phyloP scores from a whole-genome alignment of 2,329 filamentous ascomycete genomes.

The Stagonosporopsis vannaccii region DNA sequence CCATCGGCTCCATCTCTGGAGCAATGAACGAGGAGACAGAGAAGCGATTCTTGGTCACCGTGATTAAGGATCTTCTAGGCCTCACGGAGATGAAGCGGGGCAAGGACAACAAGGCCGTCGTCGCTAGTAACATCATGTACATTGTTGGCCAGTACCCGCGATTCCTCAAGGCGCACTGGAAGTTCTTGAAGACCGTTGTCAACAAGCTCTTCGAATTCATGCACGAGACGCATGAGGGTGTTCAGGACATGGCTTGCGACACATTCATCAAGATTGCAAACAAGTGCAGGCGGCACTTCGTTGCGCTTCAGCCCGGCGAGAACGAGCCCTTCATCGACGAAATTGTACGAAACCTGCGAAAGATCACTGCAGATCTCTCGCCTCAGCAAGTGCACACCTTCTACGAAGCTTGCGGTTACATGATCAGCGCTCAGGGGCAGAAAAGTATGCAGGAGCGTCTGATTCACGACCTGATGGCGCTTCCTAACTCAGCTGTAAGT shows the following conservation, averaged over 20 bases:
- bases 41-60: slow-evolving; percentile 96
- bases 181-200: slow-evolving; percentile 98
- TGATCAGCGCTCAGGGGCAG: slow-evolving; percentile 98
- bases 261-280: slow-evolving; percentile 99
- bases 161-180: slow-evolving; percentile 99
- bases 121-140: slow-evolving; percentile 99
- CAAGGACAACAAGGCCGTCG: slow-evolving; percentile 99
- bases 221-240: slow-evolving; percentile 99
- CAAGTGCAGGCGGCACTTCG: slow-evolving; percentile 96
- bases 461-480: slow-evolving; percentile 88
- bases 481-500: slow-evolving; percentile 79
- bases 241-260: slow-evolving; percentile 99
- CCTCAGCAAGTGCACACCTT: slow-evolving; percentile 99
- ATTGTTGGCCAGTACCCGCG: slow-evolving; percentile 98
- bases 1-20: slow-evolving; percentile 96
- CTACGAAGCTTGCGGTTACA: slow-evolving; percentile 98
- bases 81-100: slow-evolving; percentile 99
- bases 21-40: slow-evolving; percentile 99
- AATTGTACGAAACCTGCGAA: slow-evolving; percentile 93
- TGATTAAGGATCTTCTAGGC: slow-evolving; percentile 96
- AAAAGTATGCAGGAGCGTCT: slow-evolving; percentile 92
- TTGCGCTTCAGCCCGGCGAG: slow-evolving; percentile 93
- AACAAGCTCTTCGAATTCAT: slow-evolving; percentile 99
- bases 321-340: slow-evolving; percentile 97
- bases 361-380: slow-evolving; percentile 93